Base-by-base conservation (phyloP, 1,284 basidiomycete species). In the Stygiomarasmius scandens region DNA sequence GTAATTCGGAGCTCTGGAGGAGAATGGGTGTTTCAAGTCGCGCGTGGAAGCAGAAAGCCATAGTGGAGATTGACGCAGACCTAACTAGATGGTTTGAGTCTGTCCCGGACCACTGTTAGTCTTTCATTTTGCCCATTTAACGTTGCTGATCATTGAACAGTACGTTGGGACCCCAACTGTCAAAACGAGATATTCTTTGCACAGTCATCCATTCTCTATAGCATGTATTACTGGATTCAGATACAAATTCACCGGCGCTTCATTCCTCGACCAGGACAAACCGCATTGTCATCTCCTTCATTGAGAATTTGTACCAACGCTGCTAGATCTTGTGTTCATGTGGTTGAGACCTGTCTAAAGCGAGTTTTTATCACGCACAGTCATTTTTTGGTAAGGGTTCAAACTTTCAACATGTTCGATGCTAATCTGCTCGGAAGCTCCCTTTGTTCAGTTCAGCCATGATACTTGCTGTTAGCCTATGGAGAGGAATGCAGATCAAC, bases 391-490 rank as follows among this genome's bases (percentile, higher is more conserved):
- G 49, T 51, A 32, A 20, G 49, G 6, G 16, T 9, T 41, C 6
- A 41, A 41, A 34, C n/a, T n/a, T n/a, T n/a, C n/a, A n/a, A n/a
- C n/a, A n/a, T n/a, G n/a, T n/a, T n/a, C n/a, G n/a, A n/a, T n/a
- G n/a, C n/a, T n/a, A n/a, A n/a, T n/a, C n/a, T n/a, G n/a, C n/a
- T n/a, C n/a, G n/a, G 51, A 54, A 62, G 73, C 52, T 44, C 16
- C 55, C 43, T 23, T 24, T 60, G 14, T 58, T 58, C 25, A 61
- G 46, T 32, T 56, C 44, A 1, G 85, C 80, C 0, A 79, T 90
- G 27, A 82, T 92, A 10, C 77, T 93, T 2, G 71, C 92, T 41
- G 77, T 93, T 58, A 88, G 85, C 61, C 81, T 90, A 22, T 92
- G 89, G 82, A 82, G 84, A 16, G 83, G 83, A 14, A 83, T 80